Base-by-base conservation (phyloP, 768 basidiomycete genomes). In the Mycena venus region DNA sequence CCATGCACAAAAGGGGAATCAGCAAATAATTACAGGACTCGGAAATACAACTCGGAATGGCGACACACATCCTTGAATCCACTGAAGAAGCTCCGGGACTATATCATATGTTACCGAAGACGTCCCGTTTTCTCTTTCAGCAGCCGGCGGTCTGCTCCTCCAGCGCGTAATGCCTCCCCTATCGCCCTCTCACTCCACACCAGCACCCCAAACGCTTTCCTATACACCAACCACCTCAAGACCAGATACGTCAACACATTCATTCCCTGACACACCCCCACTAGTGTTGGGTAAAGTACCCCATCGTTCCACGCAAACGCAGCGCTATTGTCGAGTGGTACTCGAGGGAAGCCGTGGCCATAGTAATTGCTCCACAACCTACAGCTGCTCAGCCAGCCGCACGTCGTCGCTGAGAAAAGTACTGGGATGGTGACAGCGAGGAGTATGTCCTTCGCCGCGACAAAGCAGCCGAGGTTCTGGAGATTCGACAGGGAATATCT, bases 361-460 rank as follows among this genome's bases (percentile, higher is more conserved):
- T 64, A 64, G 19, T 64, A 64, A 29, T 64, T 64, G 47, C 29
- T 25, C 63, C 63, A 64, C 25, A 64, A 12, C 32, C 34, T 49
- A 47, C 63, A 64, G n/a, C 31, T 64, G 63, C 63, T 64, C 42
- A 64, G 47, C 63, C 63, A 64, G 47, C 63, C 63, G 63, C 63
- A 64, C 27, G 63, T 64, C 29, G 63, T 64, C 32, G 31, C 31
- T 2, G 63, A 64, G 63, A 64, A 51, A 21, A 64, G 63, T 9
- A 64, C 44, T 17, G 63, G 47, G 32, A 64, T 32, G 63, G 47
- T 47, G 44, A 25, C 21, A 21, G 44, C 63, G 32, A 64, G 25
- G 47, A 64, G 19, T 7, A 64, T 49, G 31, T 64, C 63, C 32
- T 64, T 64, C 44, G 9, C 42, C 21, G 27, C 60, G 27, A 64